Base-by-base conservation (phyloP, 75 land plant genomes). In the Pinus taeda region DNA sequence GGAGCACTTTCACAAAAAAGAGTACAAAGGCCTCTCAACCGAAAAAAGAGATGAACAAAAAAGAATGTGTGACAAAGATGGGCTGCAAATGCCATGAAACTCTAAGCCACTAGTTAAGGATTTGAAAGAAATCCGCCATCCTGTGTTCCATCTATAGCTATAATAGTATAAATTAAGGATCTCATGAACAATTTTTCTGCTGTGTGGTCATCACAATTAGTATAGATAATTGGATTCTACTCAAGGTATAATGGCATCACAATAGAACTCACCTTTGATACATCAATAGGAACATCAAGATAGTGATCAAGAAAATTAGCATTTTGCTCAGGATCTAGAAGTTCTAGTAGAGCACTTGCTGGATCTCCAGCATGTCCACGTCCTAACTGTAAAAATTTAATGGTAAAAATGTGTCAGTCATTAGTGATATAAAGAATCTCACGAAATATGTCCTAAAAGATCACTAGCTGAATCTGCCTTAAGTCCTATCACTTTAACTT, bases 331-430 rank as follows among this genome's bases (percentile, higher is more conserved):
- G 99, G 99, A 88, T 96, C 99, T 77, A 96, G 91, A 77, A 96
- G 95, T 78, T 96, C 98, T 74, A 96, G 66, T 81, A 96, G 81
- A 57, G 98, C 98, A 87, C 98, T 92, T 15, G 99, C 99, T 24
- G 99, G 99, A 85, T 96, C 98, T 73, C 99, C 99, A 62, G 99
- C 93, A 86, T 97, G 95, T 60, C 99, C 98, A 63, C 89, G 94
- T 57, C 99, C 99, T 67, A 97, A 81, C 99, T 97, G 90, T 77
- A 59, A 75, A 6, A 22, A 73, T 39, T 69, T 69, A 39, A 15
- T 8, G 22, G 55, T 6, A 20, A 42, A 42, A 5, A 36, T 42
- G 53, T 49, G 55, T 49, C 12, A 42, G 24, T 39, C 11, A 13
- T 42, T 42, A 45, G 36, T 21, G 13, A 79, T 61, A 61, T 22